phyloP scores from a whole-genome alignment of 768 basidiomycete species.

The Cantharellus anzutake region DNA sequence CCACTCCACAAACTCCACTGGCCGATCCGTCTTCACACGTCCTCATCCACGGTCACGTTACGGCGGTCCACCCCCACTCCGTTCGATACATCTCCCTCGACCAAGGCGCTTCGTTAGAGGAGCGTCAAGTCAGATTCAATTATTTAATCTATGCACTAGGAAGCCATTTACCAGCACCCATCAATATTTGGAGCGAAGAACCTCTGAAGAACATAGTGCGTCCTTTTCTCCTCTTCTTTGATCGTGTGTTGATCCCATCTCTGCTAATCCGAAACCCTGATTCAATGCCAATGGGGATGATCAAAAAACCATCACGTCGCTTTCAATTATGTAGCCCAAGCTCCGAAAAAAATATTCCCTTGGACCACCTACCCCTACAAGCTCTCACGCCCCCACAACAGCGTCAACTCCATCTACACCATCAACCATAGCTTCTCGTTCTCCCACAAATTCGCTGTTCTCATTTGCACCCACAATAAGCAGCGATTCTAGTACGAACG shows the following conservation, averaged over 20 bases:
- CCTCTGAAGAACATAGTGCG: background rate
- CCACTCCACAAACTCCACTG: background rate
- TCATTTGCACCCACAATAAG: too few relatives aligned
- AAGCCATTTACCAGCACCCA: background rate
- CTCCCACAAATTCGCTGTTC: background rate
- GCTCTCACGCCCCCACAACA: background rate
- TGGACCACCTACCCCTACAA: background rate
- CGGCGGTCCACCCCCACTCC: background rate
- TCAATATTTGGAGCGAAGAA: background rate
- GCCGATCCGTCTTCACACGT: background rate
- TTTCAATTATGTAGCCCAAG: background rate
- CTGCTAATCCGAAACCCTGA: too few relatives aligned
- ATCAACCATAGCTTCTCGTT: too few relatives aligned
- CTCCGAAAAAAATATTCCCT: background rate
- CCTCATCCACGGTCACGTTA: background rate
- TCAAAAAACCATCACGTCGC: too few relatives aligned
- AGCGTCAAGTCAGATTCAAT: background rate
- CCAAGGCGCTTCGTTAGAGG: background rate
- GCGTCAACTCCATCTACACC: background rate
- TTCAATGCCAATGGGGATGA: too few relatives aligned
- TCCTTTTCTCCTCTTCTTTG: too few relatives aligned
- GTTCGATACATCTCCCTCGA: background rate
- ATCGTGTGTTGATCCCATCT: too few relatives aligned
- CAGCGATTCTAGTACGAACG: too few relatives aligned
- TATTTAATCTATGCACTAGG: constrained; percentile 2